Conservation (phyloP, 2,329 filamentous ascomycete genomes). For the Fonsecaea erecta region DNA sequence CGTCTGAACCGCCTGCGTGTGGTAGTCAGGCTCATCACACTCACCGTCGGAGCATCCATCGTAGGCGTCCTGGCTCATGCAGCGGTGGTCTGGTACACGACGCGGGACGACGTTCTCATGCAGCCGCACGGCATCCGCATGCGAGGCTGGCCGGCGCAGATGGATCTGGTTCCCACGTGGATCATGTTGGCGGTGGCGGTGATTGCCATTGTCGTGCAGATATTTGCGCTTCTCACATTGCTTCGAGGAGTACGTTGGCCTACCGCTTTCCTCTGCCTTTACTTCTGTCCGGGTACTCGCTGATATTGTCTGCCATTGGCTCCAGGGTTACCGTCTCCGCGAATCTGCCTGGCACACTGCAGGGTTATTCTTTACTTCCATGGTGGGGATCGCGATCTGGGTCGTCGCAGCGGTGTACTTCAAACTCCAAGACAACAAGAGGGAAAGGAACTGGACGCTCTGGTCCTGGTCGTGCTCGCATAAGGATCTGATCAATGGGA, state of each 20-base stretch:
- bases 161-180: constrained; percentile 19
- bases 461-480: constrained; percentile 25
- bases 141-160: constrained; percentile 15
- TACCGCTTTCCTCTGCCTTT: no score
- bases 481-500: constrained; percentile 14
- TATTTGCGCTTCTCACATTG: constrained; percentile 12
- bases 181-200: constrained; percentile 15
- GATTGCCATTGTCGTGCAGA: constrained; percentile 9
- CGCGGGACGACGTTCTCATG: constrained; percentile 10
- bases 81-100: constrained; percentile 15
- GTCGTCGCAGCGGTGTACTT: constrained; percentile 20
- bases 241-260: not conserved
- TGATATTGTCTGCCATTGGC: not conserved
- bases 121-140: constrained; percentile 10
- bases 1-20: constrained; percentile 7
- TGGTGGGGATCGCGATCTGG: constrained; percentile 13
- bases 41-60: constrained; percentile 12
- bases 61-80: constrained; percentile 14
- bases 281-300: not conserved
- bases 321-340: constrained; percentile 14
- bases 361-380: constrained; percentile 13
- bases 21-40: constrained; percentile 7
- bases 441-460: constrained; percentile 14
- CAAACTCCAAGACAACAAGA: constrained; percentile 21
- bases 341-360: constrained; percentile 13